Evolutionary conservation across 1,139 yeast species (phyloP), one percentile per base, ranked within the genome.

Genomic region (Blastobotrys illinoisensis): DNA sequence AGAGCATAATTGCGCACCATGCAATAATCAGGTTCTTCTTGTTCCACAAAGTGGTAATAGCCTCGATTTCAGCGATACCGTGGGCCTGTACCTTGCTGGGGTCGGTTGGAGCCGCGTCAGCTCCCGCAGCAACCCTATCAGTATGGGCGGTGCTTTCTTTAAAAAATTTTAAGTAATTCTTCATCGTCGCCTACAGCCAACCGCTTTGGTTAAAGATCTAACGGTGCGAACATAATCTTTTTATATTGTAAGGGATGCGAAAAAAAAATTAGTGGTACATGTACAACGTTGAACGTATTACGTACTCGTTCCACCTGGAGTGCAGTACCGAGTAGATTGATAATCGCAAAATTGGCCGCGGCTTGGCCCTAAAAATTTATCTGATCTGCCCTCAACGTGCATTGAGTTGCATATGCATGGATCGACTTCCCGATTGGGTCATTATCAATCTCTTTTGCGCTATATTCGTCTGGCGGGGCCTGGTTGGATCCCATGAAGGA

Each of bases 1-100:
- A 64, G 14, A 75, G 61, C 47, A 74, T 60, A 40, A 76, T 62
- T 46, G 72, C 70, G 19, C 61, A 48, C 58, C 65, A 66, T 9
- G 67, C 67, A 18, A 60, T 53, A 46, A 56, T 52, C 44, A 65
- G 52, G 11, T 59, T 52, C 44, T 54, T 49, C 32, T 59, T 61
- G 7, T 65, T 58, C 68, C 68, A 65, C n/a, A 50, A 45, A 18
- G 48, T 53, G 13, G 48, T 23, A 20, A 49, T 23, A 13, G 49
- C 46, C 40, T 50, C 52, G 26, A 50, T 50, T 19, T 50, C 51
- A 16, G 47, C 47, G 21, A 53, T 16, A 23, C 56, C 56, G 32
- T 44, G 40, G 7, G 54, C 54, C 2, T 20, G 9, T 20, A 20
- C 14, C 9, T 23, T 18, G 46, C 18, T 11, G 14, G 7, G 13